Evolutionary conservation across 1,284 basidiomycete genomes (phyloP), one percentile per base, ranked within the genome.

Genomic region (Vanrija humicola): DNA sequence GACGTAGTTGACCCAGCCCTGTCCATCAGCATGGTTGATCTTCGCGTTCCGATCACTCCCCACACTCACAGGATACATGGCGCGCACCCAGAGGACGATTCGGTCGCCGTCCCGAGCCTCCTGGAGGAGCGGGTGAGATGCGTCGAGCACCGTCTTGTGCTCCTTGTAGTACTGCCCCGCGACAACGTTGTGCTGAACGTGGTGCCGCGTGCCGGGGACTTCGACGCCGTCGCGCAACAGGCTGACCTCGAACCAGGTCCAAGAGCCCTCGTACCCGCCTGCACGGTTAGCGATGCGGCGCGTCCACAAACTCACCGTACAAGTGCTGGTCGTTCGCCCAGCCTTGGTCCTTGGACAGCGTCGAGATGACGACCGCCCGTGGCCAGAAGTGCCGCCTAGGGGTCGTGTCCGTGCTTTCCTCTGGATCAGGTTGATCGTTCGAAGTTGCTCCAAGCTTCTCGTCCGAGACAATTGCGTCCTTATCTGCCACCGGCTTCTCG

Each of bases 181-280:
- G 69, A 70, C 68, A 0, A 75, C 63, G 45, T 75, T 75, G 51
- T 67, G 49, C 56, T 72, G 70, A 3, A 73, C 53, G 10, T 53
- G 40, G 28, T 53, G 50, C 6, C 73, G 53, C 3, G 64, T 62
- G 1, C 57, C 62, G 10, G 58, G 56, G 1, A 72, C 68, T 55
- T 75, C 69, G 12, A 51, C 49, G 9, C 66, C 69, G 38, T 63
- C 55, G 10, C 73, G 63, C 10, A 72, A 42, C 2, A 75, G 63
- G 10, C 62, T 51, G 6, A 73, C 54, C 54, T 75, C 69, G 46
- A 72, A 73, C 70, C 69, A 75, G 5, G 71, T 72, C 54, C 64
- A 70, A 5, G 59, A 63, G 28, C 62, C 56, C 23, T 66, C 56
- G 45, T 73, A 73, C 15, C 67, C 72, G 0, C 73, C 72, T 72